Conservation (phyloP, 2,329 filamentous ascomycete genomes). For the Colletotrichum sp. region DNA sequence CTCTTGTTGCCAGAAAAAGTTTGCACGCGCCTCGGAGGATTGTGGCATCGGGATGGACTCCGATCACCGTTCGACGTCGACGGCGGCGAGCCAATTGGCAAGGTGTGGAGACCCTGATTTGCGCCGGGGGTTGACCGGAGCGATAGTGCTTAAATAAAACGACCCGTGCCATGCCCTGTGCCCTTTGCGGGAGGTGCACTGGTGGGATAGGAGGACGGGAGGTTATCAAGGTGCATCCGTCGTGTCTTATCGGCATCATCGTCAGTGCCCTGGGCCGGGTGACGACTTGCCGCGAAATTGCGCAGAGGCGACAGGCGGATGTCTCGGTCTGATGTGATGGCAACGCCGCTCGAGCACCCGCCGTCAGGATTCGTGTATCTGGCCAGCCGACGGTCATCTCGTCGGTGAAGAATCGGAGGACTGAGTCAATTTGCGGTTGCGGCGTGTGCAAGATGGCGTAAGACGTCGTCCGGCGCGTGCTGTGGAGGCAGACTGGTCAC, state of each 20-base stretch:
- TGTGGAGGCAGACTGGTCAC: background rate
- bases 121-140: slow-evolving; percentile 16
- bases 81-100: background rate
- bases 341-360: background rate
- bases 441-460: background rate
- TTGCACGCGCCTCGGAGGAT: slow-evolving; percentile 12
- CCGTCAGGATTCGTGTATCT: background rate
- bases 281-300: background rate
- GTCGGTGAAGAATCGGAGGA: background rate
- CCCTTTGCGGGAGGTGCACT: background rate
- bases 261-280: background rate
- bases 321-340: slow-evolving; percentile 5
- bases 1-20: slow-evolving; percentile 2
- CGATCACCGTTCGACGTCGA: background rate
- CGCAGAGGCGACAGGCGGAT: background rate
- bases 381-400: background rate
- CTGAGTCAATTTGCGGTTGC: background rate
- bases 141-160: slow-evolving; percentile 3
- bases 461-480: background rate
- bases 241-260: background rate
- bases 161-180: background rate
- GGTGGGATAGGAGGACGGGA: background rate
- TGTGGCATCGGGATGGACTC: slow-evolving; percentile 14
- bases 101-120: slow-evolving; percentile 16
- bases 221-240: background rate